Base-by-base conservation (phyloP, 176 grass and related monocot species). In the Aegilops bicornis region DNA sequence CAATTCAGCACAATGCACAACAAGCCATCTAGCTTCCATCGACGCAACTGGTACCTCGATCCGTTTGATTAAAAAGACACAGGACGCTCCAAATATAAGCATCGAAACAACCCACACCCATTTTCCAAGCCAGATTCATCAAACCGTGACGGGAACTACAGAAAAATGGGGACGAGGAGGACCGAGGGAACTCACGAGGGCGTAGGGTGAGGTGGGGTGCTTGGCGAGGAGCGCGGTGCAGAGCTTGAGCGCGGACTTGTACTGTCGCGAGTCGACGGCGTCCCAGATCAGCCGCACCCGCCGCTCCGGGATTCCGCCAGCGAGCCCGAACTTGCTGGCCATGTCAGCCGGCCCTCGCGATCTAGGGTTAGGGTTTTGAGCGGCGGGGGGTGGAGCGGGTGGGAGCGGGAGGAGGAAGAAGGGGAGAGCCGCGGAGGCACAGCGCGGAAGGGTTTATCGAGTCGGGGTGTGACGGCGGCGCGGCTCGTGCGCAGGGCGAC, bases 231-330 rank as follows among this genome's bases (percentile, higher is more conserved):
- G 90, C 52, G 58, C 81, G 45, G 82, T 75, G 72, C 90, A 94
- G 75, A 93, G 95, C 90, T 95, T 97, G 75, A 95, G 90, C 42
- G 95, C 87, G 14, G 90, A 6, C 89, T 93, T 97, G 90, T 80
- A 97, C 92, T 97, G 92, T 35, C 95, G 92, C 64, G 95, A 95
- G 94, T 99, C 97, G 24, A 96, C 80, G 56, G 97, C 97, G 79
- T 96, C 97, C 97, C 97, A 96, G 88, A 99, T 99, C 69, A 90
- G 94, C 61, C 97, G 88, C 78, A 99, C 97, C 35, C 92, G 85
- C 71, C 94, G 82, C 87, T 96, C 97, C 54, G 97, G 97, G 56
- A 99, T 96, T 23, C 97, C 97, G 42, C 97, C 94, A 22, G 94
- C 94, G 63, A 96, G 81, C 69, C 94, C 92, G 72, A 96, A 94